Evolutionary conservation across 331 rosid species (phyloP).

Genomic region (Arachis monticola): DNA sequence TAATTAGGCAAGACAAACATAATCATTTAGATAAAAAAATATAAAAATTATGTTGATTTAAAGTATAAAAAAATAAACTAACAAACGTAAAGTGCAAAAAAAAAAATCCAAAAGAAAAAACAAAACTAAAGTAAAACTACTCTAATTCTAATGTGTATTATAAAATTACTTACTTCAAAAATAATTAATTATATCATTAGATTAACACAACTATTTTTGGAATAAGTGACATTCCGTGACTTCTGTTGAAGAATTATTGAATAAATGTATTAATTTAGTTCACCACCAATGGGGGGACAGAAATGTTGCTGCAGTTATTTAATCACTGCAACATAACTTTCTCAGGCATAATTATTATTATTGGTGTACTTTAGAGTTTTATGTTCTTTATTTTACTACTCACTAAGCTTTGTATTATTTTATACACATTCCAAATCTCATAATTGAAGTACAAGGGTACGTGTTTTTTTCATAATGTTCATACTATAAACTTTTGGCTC

Average conservation of each 20-base stretch:
- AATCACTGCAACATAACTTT: constrained; percentile 25
- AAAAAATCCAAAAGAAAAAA: too few species aligned
- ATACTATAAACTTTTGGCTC: constrained; percentile 36
- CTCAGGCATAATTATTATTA: background rate
- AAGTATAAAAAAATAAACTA: too few species aligned
- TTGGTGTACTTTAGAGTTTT: background rate
- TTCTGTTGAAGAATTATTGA: background rate
- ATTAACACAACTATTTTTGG: background rate
- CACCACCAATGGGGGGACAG: constrained; percentile 18
- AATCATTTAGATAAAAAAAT: too few species aligned
- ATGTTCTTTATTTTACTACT: constrained; percentile 11
- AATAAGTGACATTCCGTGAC: background rate
- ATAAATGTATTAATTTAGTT: constrained; percentile 24
- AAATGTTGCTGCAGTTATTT: constrained; percentile 29
- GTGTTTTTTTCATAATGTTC: constrained; percentile 35
- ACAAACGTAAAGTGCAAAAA: too few species aligned
- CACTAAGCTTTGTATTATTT: constrained; percentile 16
- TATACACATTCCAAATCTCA: constrained; percentile 9
- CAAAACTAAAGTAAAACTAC: too few species aligned
- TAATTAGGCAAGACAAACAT: too few species aligned
- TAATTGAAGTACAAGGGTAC: constrained; percentile 30
- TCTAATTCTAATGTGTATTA: too few species aligned
- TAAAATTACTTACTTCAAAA: too few species aligned
- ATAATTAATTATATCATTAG: too few species aligned
- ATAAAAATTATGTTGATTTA: too few species aligned